These are phyloP conservation scores for Orbilia oligospora DNA, from an alignment of 2,329 filamentous ascomycete species.

Conservation along the genomic window DNA sequence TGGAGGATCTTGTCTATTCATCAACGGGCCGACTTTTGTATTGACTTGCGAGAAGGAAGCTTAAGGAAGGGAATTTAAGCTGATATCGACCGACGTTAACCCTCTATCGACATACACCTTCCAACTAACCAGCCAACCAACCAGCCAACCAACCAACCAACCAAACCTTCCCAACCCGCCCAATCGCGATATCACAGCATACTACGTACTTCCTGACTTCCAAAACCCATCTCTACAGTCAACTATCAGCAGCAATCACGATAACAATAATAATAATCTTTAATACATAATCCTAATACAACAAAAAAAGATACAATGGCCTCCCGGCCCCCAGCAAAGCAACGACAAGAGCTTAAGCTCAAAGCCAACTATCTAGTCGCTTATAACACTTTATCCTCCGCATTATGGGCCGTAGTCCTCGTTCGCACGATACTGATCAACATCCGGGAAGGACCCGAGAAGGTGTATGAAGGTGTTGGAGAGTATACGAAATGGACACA, in stretches of 20 bases:
- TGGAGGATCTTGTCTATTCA: too few relatives aligned
- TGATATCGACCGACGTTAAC: too few relatives aligned
- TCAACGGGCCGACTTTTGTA: too few relatives aligned
- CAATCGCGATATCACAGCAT: background rate
- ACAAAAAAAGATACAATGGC: constrained; percentile 23
- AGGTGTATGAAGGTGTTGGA: constrained; percentile 76
- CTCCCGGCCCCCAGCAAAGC: constrained; percentile 36
- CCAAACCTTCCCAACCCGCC: too few relatives aligned
- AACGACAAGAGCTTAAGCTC: constrained; percentile 45
- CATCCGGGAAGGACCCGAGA: constrained; percentile 71
- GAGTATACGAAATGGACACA: constrained; percentile 84
- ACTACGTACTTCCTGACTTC: background rate
- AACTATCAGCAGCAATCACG: background rate
- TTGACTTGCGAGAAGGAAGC: too few relatives aligned
- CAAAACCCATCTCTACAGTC: background rate
- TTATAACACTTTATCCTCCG: constrained; percentile 85
- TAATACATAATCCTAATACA: background rate
- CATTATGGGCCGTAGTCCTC: constrained; percentile 84
- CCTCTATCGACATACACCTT: too few relatives aligned
- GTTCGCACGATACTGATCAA: constrained; percentile 76
- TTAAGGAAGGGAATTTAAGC: too few relatives aligned
- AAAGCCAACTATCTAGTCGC: constrained; percentile 78
- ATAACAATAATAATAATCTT: background rate
- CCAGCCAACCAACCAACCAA: too few relatives aligned
- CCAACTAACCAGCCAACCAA: too few relatives aligned